Evolutionary conservation across 257 asterid genomes (phyloP), one percentile per base, ranked within the genome.

Genomic region (Solanum etuberosum): DNA sequence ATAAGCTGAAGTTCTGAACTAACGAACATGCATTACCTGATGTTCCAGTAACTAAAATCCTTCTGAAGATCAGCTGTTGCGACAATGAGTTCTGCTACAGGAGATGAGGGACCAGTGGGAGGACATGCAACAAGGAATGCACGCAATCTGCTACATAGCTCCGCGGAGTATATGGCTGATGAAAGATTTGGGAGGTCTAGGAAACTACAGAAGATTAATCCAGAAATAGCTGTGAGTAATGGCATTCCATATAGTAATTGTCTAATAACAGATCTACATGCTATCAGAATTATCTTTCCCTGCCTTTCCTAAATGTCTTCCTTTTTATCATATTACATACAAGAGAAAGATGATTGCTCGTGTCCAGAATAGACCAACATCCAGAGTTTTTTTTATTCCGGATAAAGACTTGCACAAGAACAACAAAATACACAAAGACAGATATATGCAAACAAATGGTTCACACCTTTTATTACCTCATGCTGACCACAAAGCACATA

Each of bases 1-100:
- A 84, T 61, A 86, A 15, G 83, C 68, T 31, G 65, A 57, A 57
- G 65, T 57, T 57, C 65, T 57, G 59, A 70, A 81, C 34, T 61
- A 85, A 32, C 11, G 38, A 5, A 42, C 43, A 68, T 84, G 31
- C 65, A 51, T 83, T 91, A 97, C 99, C 95, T 92, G 42, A 97
- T 93, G 86, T 92, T 92, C 99, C 99, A 94, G 85, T 90, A 89
- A 86, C 92, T 68, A 80, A 97, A 95, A 93, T 95, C 98, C 91
- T 93, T 93, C 85, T 97, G 98, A 88, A 95, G 92, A 93, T 97
- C 99, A 81, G 99, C 96, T 68, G 99, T 93, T 40, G 98, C 93
- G 65, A 95, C 87, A 29, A 95, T 92, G 46, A 97, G 98, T 87
- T 92, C 98, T 3, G 92, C 97, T 9, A 95, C 97, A 0, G 94